Evolutionary conservation across 306 rosid species (phyloP), one percentile per base, ranked within the genome.

Genomic region (Carpinus fangiana): DNA sequence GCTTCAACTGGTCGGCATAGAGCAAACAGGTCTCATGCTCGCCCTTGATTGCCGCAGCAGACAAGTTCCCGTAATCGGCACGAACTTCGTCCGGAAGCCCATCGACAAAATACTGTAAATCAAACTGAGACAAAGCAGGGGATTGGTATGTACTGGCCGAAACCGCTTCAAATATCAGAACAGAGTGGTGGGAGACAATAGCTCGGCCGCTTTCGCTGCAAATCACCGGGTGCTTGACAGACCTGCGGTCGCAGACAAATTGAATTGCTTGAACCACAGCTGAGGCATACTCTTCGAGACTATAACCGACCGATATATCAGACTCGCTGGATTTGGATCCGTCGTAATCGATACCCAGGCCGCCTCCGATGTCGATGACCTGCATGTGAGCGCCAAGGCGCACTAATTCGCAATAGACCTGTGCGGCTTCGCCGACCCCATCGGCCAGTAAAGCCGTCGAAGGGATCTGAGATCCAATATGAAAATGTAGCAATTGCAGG

Each of bases 151-250:
- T 2, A 36, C 84, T 83, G 2, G 86, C 73, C 0, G 95, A 90
- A 43, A 89, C 82, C 2, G 93, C 93, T 72, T 93, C 98, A 7
- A 93, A 93, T 3, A 95, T 81, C 79, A 95, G 54, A 12, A 93
- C 85, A 0, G 98, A 93, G 73, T 93, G 98, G 59, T 93, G 98
- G 7, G 98, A 93, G 18, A 91, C 98, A 3, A 93, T 81, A 23
- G 98, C 95, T 60, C 98, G 79, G 20, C 98, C 98, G 66, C 97
- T 93, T 80, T 91, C 98, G 71, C 97, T 93, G 83, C 90, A 85
- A 69, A 93, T 78, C 18, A 90, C 71, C 3, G 98, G 98, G 85
- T 93, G 94, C 76, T 86, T 91, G 13, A 88, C 82, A 17, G 85
- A 74, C 82, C 84, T 86, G 17, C 90, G 79, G 75, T 90, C 96